Percentiles rank a stretch among this genome's conserved stretches.
phyloP scores from a whole-genome alignment of 345 rosid genomes.

The Clausena lansium region DNA sequence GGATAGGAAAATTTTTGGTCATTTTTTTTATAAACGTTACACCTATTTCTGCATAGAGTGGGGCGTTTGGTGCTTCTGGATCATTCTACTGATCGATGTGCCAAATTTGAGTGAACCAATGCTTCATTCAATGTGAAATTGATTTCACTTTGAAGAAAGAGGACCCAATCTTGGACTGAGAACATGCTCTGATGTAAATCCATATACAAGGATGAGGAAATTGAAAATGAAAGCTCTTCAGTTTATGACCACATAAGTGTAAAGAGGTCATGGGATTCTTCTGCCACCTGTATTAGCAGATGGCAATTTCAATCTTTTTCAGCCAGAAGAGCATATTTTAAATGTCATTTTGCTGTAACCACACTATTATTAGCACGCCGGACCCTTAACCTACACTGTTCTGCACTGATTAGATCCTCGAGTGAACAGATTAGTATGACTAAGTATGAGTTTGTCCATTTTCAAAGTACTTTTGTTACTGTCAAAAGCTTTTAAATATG shows the following conservation, averaged over 20 bases:
- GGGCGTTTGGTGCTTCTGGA: slow-evolving; percentile 11
- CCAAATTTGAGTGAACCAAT: neutral
- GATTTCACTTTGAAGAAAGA: slow-evolving; percentile 11
- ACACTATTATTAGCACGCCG: neutral
- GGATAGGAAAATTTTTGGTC: neutral
- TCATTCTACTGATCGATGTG: neutral
- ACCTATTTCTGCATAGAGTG: neutral
- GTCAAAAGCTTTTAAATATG: neutral
- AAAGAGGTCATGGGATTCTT: neutral
- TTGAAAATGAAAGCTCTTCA: slow-evolving; percentile 29
- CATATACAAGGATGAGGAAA: neutral
- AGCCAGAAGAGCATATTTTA: slow-evolving; percentile 1
- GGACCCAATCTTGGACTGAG: neutral
- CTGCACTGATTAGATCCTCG: neutral
- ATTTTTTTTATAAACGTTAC: neutral
- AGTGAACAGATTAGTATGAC: neutral
- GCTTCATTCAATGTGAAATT: slow-evolving; percentile 8
- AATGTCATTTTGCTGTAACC: slow-evolving; percentile 10
- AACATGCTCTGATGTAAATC: neutral
- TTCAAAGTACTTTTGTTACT: neutral
- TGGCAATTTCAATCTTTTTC: slow-evolving; percentile 13
- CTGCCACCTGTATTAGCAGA: slow-evolving; percentile 5
- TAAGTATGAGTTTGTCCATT: neutral
- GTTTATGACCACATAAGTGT: slow-evolving; percentile 28
- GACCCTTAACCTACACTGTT: neutral